A percentile compares a stretch with the other conserved stretches of the same genome.
Conservation (phyloP, 306 rosid genomes). For the Calophaca sinica region DNA sequence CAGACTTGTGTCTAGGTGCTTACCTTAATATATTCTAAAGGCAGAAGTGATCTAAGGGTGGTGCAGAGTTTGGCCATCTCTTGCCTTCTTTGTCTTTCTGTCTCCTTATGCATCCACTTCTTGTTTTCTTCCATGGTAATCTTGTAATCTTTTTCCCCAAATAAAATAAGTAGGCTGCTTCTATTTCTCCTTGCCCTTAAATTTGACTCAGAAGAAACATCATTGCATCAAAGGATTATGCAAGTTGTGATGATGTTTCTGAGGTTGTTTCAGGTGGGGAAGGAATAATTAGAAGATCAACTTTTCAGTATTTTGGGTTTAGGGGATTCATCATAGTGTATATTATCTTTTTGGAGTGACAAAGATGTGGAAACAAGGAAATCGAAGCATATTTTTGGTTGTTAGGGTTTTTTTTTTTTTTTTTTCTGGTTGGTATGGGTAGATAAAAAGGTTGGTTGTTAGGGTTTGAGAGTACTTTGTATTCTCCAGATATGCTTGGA, state of each 20-base stretch:
- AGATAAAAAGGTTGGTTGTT: conserved; percentile 32
- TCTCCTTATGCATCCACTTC: conserved; percentile 64
- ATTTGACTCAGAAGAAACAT: not conserved
- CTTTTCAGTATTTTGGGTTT: conserved; percentile 46
- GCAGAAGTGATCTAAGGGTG: conserved; percentile 64
- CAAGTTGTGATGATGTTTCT: conserved; percentile 40
- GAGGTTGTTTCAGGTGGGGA: conserved; percentile 27
- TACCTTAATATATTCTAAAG: conserved; percentile 60
- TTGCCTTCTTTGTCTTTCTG: conserved; percentile 73
- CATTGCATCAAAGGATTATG: conserved; percentile 31
- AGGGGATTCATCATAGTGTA: conserved; percentile 49
- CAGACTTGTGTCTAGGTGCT: not conserved
- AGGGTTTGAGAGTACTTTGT: conserved; percentile 52
- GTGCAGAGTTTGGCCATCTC: conserved; percentile 67
- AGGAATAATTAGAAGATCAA: conserved; percentile 45
- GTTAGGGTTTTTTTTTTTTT: conserved; percentile 52
- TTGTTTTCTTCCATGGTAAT: conserved; percentile 44
- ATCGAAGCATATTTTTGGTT: conserved; percentile 33
- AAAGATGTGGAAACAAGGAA: conserved; percentile 39
- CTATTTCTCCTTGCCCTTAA: conserved; percentile 38
- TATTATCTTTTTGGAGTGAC: conserved; percentile 29
- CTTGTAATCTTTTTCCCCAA: conserved; percentile 28
- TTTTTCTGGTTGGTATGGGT: too few relatives aligned
- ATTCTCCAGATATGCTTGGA: conserved; percentile 41
- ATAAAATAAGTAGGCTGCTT: not conserved